Conservation (phyloP, 352 stramenopile genomes). For the Pythium insidiosum region DNA sequence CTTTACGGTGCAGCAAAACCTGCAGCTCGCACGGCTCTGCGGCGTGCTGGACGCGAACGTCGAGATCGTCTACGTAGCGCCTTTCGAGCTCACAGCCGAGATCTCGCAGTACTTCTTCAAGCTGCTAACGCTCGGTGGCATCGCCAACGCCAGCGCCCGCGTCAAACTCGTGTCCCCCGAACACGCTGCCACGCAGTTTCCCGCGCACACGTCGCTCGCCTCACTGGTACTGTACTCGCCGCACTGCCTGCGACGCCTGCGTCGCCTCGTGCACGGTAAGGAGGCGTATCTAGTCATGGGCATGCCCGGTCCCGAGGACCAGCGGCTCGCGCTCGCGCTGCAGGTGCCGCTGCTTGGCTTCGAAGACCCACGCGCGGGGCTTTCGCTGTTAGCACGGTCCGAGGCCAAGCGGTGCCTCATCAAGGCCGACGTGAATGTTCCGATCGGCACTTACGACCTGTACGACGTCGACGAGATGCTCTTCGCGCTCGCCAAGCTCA, state of each 20-base stretch:
- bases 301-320: constrained; percentile 69
- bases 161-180: constrained; percentile 83
- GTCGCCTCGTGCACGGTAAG: constrained; percentile 38
- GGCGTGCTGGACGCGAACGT: constrained; percentile 64
- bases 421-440: constrained; percentile 80
- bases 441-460: constrained; percentile 80
- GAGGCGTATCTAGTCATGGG: constrained; percentile 76
- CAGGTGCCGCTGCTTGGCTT: constrained; percentile 71
- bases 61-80: constrained; percentile 84
- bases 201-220: constrained; percentile 73
- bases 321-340: constrained; percentile 67
- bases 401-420: constrained; percentile 78
- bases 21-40: constrained; percentile 73
- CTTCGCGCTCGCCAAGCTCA: constrained; percentile 78
- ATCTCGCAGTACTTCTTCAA: constrained; percentile 81
- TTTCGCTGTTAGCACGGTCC: constrained; percentile 66
- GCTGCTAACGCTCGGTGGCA: constrained; percentile 70
- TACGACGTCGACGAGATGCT: constrained; percentile 86
- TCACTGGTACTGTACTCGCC: constrained; percentile 81
- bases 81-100: constrained; percentile 70
- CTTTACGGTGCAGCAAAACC: constrained; percentile 70
- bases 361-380: constrained; percentile 23
- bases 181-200: constrained; percentile 71
- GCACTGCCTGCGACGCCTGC: constrained; percentile 63
- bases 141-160: constrained; percentile 41